Evolutionary conservation across 2,329 filamentous ascomycete species (phyloP).

Genomic region (Curvularia sp.): DNA sequence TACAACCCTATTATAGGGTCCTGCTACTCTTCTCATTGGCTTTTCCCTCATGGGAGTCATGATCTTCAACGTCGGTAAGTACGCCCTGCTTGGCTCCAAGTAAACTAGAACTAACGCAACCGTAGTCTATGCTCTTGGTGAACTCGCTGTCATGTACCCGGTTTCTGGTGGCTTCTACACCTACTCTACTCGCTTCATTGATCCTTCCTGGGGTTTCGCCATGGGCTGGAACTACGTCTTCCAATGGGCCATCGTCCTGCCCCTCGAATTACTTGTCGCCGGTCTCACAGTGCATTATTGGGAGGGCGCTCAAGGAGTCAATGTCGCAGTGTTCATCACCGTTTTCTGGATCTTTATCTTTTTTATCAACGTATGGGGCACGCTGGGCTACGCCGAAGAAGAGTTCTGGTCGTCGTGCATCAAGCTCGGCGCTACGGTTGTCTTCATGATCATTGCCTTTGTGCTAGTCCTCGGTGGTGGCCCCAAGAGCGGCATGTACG

Average conservation of each 20-base stretch:
- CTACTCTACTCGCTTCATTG: slow-evolving; percentile 59
- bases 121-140: slow-evolving; percentile 59
- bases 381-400: slow-evolving; percentile 53
- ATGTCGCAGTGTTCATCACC: slow-evolving; percentile 48
- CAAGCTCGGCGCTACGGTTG: slow-evolving; percentile 48
- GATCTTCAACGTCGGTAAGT: slow-evolving; percentile 52
- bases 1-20: slow-evolving; percentile 32
- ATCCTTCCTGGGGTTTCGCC: slow-evolving; percentile 55
- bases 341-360: slow-evolving; percentile 50
- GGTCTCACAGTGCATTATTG: slow-evolving; percentile 51
- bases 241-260: slow-evolving; percentile 50
- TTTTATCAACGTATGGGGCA: slow-evolving; percentile 50
- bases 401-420: slow-evolving; percentile 50
- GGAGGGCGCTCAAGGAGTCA: slow-evolving; percentile 27
- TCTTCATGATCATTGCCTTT: slow-evolving; percentile 58
- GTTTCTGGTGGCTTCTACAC: slow-evolving; percentile 62
- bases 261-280: slow-evolving; percentile 51
- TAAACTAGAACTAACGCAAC: slow-evolving; percentile 48
- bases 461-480: slow-evolving; percentile 65
- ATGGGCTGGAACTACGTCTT: slow-evolving; percentile 51
- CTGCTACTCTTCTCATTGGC: slow-evolving; percentile 49
- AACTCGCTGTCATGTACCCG: slow-evolving; percentile 67
- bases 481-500: slow-evolving; percentile 56
- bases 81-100: not conserved
- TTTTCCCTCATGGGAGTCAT: slow-evolving; percentile 51